Evolutionary conservation across 2,329 filamentous ascomycete species (phyloP), one percentile per base, ranked within the genome.

Genomic region (Neonectria neomacrospora): DNA sequence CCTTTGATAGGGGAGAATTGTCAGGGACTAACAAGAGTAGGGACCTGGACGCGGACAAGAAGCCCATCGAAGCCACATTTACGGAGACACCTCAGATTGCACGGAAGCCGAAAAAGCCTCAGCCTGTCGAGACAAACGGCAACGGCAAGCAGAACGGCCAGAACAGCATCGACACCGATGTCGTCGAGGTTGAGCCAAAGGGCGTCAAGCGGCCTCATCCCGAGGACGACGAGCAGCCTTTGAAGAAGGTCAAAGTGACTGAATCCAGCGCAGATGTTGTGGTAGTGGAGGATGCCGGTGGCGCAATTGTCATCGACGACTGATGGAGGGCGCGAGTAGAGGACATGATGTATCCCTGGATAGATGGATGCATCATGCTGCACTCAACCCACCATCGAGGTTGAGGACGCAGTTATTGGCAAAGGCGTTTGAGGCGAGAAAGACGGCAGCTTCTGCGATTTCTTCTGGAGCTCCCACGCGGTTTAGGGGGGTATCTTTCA

Each of bases 361-460:
- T 54, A 50, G 54, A 55, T 56, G 28, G 37, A 55, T 56, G 60
- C 28, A 61, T 83, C 75, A 91, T 71, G 78, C 78, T 54, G 91
- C 91, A 76, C 91, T 94, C 69, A 96, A 77, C 1, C 94, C 94
- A 16, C 94, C 94, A 77, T 97, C 94, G 28, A 97, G 83, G 76
- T 94, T 96, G 54, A 97, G 82, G 54, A 94, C 85, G 76, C 92
- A 96, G 69, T 96, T 96, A 76, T 95, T 95, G 59, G 93, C 91
- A 78, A 95, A 97, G 66, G 86, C 81, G 77, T 96, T 97, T 50
- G 85, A 84, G 30, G 88, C 90, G 16, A 97, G 83, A 76, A 96
- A 97, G 28, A 90, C 74, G 50, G 91, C 92, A 58, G 93, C 93
- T 73, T 94, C 89, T n/a, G 93, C 93, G 32, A 96, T 87, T 76